phyloP scores from a whole-genome alignment of 441 rosid species.

The Adansonia grandidieri region DNA sequence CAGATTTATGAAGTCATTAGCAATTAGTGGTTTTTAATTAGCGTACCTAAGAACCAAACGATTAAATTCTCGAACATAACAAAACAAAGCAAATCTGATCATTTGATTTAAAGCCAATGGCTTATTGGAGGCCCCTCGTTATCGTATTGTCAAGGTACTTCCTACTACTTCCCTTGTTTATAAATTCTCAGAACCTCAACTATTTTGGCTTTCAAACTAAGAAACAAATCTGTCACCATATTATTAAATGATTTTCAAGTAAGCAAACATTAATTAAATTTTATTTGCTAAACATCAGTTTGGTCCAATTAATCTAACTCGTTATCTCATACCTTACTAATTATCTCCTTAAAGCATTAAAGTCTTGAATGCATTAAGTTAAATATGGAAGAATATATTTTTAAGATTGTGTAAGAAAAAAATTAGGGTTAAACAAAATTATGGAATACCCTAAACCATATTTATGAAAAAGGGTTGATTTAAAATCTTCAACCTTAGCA shows the following conservation, averaged over 20 bases:
- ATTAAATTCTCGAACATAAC: not conserved
- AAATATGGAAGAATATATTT: too few species aligned
- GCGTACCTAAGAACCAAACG: not conserved
- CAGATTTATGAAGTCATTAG: not conserved
- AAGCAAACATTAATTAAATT: conserved; percentile 23
- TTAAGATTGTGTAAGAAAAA: too few species aligned
- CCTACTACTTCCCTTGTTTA: conserved; percentile 22
- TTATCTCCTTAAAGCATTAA: not conserved
- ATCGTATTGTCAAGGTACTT: conserved; percentile 27
- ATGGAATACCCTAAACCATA: too few species aligned
- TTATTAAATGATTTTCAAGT: conserved; percentile 25
- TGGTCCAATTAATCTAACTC: not conserved
- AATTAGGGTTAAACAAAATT: too few species aligned
- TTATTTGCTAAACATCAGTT: not conserved
- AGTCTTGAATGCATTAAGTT: too few species aligned
- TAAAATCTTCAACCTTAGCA: not conserved
- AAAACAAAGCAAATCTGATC: not conserved
- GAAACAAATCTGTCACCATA: not conserved
- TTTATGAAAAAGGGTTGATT: not conserved
- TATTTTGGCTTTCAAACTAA: conserved; percentile 34
- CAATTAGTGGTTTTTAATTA: not conserved
- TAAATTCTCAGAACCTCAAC: conserved; percentile 27
- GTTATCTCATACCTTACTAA: not conserved
- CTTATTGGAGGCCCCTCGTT: not conserved
- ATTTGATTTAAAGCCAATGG: not conserved